Base-by-base conservation (phyloP, 2,329 filamentous ascomycete species). In the Rhynchosporium graminicola region DNA sequence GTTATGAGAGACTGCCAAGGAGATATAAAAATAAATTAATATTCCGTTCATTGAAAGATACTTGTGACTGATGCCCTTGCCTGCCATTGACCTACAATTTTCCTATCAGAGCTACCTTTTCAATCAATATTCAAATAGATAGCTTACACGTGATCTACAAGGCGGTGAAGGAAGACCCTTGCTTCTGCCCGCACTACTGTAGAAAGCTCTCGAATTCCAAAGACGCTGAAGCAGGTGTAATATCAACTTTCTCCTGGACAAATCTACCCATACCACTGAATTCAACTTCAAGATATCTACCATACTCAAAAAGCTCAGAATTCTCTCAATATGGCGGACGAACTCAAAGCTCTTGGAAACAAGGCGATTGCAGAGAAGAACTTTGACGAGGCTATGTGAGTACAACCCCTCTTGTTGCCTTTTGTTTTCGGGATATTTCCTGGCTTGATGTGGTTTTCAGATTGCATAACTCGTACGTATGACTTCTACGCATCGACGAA, bases 321-420 rank as follows among this genome's bases (percentile, higher is more conserved):
- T 3, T n/a, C 13, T 43, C 43, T 45, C n/a, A 67, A 63, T 46
- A 75, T 75, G 74, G 85, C 85, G 71, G 86, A 88, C 77, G 85
- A 94, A 85, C 87, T 99, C 74, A 99, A 99, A 83, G 92, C 93
- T 74, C 89, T 95, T 76, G 95, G 94, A 82, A 99, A 99, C 84
- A 96, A 96, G 83, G 93, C 96, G 79, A 99, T 99, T 78, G 89
- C 92, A 69, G 92, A 91, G 67, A 98, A 98, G 85, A 92, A 98
- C 79, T 99, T 97, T 77, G 85, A 92, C 74, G 92, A 94, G 77
- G 95, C 95, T 74, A 87, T 97, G 94, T 98, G 85, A 79, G 91
- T 87, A 56, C 45, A 60, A 55, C 65, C 61, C 60, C 55, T 67
- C 62, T 51, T 69, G 62, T 68, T 68, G 65, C 65, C 59, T 64